Base-by-base conservation (phyloP, 2,329 filamentous ascomycete genomes). In the Hymenoscyphus linearis region DNA sequence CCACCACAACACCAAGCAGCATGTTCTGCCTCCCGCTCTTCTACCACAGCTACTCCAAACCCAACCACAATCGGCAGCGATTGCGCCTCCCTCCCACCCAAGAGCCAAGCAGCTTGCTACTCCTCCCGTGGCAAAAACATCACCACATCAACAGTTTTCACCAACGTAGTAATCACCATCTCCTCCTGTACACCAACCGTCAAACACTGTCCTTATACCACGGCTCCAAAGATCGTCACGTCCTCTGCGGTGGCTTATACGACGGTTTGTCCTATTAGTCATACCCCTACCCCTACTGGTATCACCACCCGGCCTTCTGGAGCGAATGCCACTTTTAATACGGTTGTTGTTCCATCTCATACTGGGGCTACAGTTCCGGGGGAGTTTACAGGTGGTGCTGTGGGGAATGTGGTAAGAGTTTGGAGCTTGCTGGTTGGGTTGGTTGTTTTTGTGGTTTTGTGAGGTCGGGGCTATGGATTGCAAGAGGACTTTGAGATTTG, bases 61-160 rank as follows among this genome's bases (percentile, higher is more conserved):
- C 40, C 40, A 47, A 25, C 9, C 1, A 3, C 26, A 18, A 34
- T 50, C n/a, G 55, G 55, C 14, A 26, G 40, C 3, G 55, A 50
- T 7, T 58, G 55, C 22, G 55, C 22, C 13, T 58, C 55, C 12
- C 55, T 58, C 26, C 25, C 55, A 5, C 55, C 55, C 14, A 25
- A 47, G 13, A n/a, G 52, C 26, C 55, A 58, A 5, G 55, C 55
- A n/a, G 55, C 18, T 18, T 58, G 55, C 26, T 58, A 58, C 55
- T 18, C 40, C 14, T 47, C 27, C 40, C 44, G 10, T 18, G 34
- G 35, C 31, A 13, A 22, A 16, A 27, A 35, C 12, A 12, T 58
- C 18, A 52, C 57, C 26, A 58, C 44, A 7, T 58, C 57, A 7
- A 52, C 27, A 7, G 18, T 40, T 9, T 47, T 22, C 16, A 52